A percentile compares a stretch with the other conserved stretches of the same genome.
Conservation (phyloP, 169 alveolate species). For the Plasmodium ovale region DNA sequence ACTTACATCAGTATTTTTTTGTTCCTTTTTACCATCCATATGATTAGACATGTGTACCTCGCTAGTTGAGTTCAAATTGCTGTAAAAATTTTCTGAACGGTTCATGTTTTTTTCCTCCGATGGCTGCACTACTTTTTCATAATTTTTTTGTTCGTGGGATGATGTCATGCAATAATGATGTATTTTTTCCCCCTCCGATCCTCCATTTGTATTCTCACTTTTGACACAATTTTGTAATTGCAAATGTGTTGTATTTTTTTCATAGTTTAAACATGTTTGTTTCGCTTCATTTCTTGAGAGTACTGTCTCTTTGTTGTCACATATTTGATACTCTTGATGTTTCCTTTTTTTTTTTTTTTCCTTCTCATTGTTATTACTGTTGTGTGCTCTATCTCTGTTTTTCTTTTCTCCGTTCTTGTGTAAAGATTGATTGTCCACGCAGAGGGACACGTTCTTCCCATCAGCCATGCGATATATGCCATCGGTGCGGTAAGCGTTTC, state of each 20-base stretch:
- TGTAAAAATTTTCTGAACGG: not conserved
- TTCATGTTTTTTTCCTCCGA: not conserved
- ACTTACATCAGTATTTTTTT: not conserved
- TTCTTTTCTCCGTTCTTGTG: not conserved
- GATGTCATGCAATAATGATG: not conserved
- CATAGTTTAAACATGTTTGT: too few relatives aligned
- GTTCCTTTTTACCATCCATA: not conserved
- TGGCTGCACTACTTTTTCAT: not conserved
- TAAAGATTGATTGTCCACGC: too few relatives aligned
- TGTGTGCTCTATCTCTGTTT: not conserved
- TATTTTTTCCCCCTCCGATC: not conserved
- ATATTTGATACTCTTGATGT: not conserved
- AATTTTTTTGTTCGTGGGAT: too few relatives aligned
- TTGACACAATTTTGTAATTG: too few relatives aligned
- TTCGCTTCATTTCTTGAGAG: not conserved
- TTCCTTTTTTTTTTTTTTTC: not conserved
- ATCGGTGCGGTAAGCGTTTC: too few relatives aligned
- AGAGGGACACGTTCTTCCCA: too few relatives aligned
- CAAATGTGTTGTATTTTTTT: too few relatives aligned
- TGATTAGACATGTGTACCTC: too few relatives aligned
- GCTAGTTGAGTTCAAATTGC: not conserved
- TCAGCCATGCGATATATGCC: too few relatives aligned
- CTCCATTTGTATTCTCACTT: not conserved
- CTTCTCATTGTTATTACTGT: not conserved
- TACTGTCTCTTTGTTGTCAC: not conserved